These are phyloP conservation scores for Xylaria palmicola DNA, from an alignment of 495 filamentous ascomycete genomes.

Conservation along the genomic window DNA sequence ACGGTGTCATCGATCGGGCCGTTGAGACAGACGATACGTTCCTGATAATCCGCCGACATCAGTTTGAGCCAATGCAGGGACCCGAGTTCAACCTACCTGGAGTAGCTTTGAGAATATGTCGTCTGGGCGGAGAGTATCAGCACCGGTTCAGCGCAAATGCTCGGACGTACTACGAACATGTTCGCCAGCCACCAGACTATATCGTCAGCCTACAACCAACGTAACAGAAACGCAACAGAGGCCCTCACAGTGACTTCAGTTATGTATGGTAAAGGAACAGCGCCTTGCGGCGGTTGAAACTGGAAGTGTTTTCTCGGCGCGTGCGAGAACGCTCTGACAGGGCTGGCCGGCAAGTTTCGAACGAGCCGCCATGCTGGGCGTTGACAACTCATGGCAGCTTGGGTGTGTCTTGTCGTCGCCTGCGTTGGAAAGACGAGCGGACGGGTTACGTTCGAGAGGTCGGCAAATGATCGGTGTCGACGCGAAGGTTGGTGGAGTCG, in stretches of 20 bases:
- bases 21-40: slow-evolving; percentile 95
- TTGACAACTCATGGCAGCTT: slow-evolving; percentile 33
- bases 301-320: slow-evolving; percentile 26
- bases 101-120: slow-evolving; percentile 82
- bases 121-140: slow-evolving; percentile 47
- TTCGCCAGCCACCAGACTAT: slow-evolving; percentile 87
- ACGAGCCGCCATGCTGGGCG: slow-evolving; percentile 34
- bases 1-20: slow-evolving; percentile 85
- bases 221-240: not conserved
- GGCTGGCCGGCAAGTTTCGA: slow-evolving; percentile 22
- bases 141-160: slow-evolving; percentile 22
- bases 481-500: too few species aligned
- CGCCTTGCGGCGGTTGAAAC: slow-evolving; percentile 45
- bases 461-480: not conserved
- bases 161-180: slow-evolving; percentile 58
- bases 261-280: slow-evolving; percentile 70
- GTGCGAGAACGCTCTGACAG: slow-evolving; percentile 39
- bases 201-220: slow-evolving; percentile 39
- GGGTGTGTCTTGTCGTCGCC: not conserved
- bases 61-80: not conserved
- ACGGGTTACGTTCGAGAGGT: not conserved
- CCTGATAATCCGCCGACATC: slow-evolving; percentile 46
- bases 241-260: slow-evolving; percentile 76
- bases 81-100: slow-evolving; percentile 50
- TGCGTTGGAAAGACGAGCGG: not conserved